Evolutionary conservation across 768 basidiomycete species (phyloP), one percentile per base, ranked within the genome.

Genomic region (Podaxis mareebaensis): DNA sequence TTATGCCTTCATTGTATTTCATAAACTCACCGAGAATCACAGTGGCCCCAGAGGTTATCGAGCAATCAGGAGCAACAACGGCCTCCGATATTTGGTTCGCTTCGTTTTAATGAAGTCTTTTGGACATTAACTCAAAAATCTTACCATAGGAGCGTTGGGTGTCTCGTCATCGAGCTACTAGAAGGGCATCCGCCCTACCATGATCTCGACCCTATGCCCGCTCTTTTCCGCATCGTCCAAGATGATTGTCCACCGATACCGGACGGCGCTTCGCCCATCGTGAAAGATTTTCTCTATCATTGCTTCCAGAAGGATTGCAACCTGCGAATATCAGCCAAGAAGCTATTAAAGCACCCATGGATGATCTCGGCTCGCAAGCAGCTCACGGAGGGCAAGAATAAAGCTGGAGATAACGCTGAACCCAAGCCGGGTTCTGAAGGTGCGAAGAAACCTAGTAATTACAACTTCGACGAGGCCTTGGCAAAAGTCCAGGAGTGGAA

Each of bases 41-140:
- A 93, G 92, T 99, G 97, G 96, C 97, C 8, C 97, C 97, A 2
- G 97, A 99, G 76, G 93, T 99, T 53, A 98, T 99, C 63, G 97
- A 99, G 69, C 97, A 99, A 75, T 91, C 90, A 33, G 97, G 97
- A 33, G 96, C 97, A 33, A 96, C 95, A 0, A 97, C 96, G 0
- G 91, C 97, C 13, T 96, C 95, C 17, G 97, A 99, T 75, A 95
- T 99, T 63, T 99, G 97, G 79, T 80, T 67, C 49, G 63, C 61
- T 46, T 3, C 28, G 49, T 26, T 22, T 8, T 33, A 20, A 48
- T 11, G n/a, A 63, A 15, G 12, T 26, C 2, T 49, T 22, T 8
- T 46, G 15, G 40, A 24, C 39, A 26, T 17, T 36, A 36, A 36
- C 64, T 58, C 56, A 51, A 68, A 26, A 62, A 46, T 22, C 52